A percentile compares a stretch with the other conserved stretches of the same genome.
Evolutionary conservation across 768 basidiomycete species (phyloP).

Genomic region (Suillus hirtellus): DNA sequence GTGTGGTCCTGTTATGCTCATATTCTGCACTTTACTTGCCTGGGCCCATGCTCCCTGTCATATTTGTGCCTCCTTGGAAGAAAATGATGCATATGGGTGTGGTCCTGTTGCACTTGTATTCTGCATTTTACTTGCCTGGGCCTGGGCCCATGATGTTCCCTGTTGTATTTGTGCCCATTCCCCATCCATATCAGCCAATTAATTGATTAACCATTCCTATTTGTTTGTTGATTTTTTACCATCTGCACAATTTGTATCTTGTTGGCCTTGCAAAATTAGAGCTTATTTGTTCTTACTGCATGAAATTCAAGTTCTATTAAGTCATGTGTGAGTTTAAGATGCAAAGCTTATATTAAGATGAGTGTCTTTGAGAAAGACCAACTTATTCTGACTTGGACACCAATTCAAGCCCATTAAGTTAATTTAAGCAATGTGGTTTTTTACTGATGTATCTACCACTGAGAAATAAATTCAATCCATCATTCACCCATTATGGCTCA

Average conservation of each 20-base stretch:
- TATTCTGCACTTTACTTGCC: neutral
- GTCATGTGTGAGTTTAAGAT: neutral
- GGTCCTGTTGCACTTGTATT: too few species aligned
- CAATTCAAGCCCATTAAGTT: neutral
- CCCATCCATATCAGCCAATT: too few species aligned
- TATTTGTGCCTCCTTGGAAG: too few species aligned
- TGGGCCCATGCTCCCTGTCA: neutral
- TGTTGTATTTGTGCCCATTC: too few species aligned
- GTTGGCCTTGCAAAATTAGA: neutral
- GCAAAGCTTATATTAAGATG: neutral
- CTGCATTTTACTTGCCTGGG: too few species aligned
- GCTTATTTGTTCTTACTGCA: neutral
- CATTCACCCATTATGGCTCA: too few species aligned
- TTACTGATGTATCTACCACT: neutral
- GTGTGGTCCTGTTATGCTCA: too few species aligned
- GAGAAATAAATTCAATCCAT: too few species aligned
- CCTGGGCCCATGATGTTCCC: too few species aligned
- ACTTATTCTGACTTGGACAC: neutral
- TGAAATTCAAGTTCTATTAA: neutral
- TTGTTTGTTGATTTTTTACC: neutral
- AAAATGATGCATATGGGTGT: too few species aligned
- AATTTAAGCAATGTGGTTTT: neutral
- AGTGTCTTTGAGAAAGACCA: neutral
- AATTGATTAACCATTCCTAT: neutral
- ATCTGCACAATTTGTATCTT: neutral